phyloP scores from a whole-genome alignment of 2,329 filamentous ascomycete genomes.

The Diaporthe nobilis region DNA sequence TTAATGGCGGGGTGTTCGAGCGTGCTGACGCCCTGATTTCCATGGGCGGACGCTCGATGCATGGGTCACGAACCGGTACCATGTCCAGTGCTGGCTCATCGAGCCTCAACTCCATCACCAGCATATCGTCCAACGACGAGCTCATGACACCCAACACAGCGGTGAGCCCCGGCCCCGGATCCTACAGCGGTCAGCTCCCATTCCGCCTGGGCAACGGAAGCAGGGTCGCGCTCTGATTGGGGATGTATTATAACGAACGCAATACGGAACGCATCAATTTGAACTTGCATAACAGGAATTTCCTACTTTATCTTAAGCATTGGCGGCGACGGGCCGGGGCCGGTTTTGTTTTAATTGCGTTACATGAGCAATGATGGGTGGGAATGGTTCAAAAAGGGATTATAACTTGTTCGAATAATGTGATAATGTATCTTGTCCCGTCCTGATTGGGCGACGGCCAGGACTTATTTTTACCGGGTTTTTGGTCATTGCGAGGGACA shows the following conservation, averaged over 20 bases:
- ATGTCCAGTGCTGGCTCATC: constrained; percentile 71
- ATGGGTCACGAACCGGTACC: constrained; percentile 64
- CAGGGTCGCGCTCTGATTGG: constrained; percentile 29
- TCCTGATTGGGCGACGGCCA: not conserved
- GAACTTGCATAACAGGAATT: constrained; percentile 30
- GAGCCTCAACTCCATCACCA: constrained; percentile 57
- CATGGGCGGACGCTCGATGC: constrained; percentile 70
- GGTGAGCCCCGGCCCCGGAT: constrained; percentile 45
- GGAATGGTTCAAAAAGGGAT: constrained; percentile 22
- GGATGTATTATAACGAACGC: constrained; percentile 28
- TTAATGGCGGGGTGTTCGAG: constrained; percentile 72
- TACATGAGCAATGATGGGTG: constrained; percentile 25
- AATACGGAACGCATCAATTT: constrained; percentile 30
- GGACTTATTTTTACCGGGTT: not conserved
- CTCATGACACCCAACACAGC: constrained; percentile 49
- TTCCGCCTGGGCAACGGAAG: constrained; percentile 31
- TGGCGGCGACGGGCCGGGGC: constrained; percentile 21
- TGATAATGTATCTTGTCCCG: constrained; percentile 34
- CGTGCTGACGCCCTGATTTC: constrained; percentile 71
- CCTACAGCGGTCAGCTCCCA: constrained; percentile 31
- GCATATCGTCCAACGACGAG: constrained; percentile 48
- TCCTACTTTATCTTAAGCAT: constrained; percentile 27
- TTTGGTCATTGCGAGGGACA: not conserved
- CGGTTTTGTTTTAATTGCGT: constrained; percentile 30
- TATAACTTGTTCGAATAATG: constrained; percentile 32